phyloP scores from a whole-genome alignment of 768 basidiomycete genomes.

The Lentinula aciculospora region DNA sequence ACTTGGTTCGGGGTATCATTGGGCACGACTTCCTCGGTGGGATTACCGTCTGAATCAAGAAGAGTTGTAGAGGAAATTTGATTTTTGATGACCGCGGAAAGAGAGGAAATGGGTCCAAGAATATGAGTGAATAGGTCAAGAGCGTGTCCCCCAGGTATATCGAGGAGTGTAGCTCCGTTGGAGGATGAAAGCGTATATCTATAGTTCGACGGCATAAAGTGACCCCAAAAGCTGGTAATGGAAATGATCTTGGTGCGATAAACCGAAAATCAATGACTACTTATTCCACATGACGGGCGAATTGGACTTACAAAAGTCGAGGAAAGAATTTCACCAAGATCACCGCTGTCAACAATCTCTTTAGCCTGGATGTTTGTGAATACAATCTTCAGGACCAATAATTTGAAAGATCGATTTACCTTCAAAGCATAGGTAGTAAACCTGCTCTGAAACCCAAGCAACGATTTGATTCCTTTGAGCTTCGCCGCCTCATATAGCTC shows the following conservation, averaged over 20 bases:
- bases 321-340: constrained; percentile 24
- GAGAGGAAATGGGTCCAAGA: constrained; percentile 24
- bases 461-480: constrained; percentile 21
- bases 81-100: constrained; percentile 19
- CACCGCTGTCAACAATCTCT: constrained; percentile 22
- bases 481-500: constrained; percentile 27
- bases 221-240: not conserved
- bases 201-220: not conserved
- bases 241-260: not conserved
- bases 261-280: not conserved
- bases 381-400: too few species aligned
- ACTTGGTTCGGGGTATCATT: constrained; percentile 21
- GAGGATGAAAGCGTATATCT: not conserved
- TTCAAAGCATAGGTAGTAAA: constrained; percentile 21
- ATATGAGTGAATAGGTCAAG: constrained; percentile 21
- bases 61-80: constrained; percentile 21
- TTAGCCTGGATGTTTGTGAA: constrained; percentile 23
- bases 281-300: not conserved
- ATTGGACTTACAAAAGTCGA: constrained; percentile 17
- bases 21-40: constrained; percentile 18
- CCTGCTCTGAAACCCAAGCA: constrained; percentile 31
- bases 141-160: constrained; percentile 22
- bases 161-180: constrained; percentile 18
- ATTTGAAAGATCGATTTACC: too few species aligned
- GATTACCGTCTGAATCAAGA: constrained; percentile 18